Conservation (phyloP, 768 basidiomycete genomes). For the Pleurotus salmoneostramineus region DNA sequence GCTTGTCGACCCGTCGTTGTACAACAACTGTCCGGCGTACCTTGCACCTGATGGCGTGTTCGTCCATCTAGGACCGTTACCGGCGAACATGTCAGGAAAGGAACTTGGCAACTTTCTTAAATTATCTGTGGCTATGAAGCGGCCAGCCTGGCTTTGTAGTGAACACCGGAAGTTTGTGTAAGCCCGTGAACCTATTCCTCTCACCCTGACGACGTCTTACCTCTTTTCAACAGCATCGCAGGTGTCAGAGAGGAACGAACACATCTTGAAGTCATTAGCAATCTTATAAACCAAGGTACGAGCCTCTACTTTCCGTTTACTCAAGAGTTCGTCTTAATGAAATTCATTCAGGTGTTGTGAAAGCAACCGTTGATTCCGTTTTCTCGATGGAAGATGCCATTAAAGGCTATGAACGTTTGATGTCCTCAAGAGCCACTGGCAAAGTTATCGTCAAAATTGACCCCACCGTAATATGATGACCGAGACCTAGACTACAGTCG, state of each 20-base stretch:
- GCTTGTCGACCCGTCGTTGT: constrained; percentile 43
- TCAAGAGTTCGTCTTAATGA: too few relatives aligned
- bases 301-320: neutral
- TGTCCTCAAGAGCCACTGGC: constrained; percentile 44
- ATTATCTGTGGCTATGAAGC: constrained; percentile 11
- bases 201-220: neutral
- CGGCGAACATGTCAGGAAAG: constrained; percentile 16
- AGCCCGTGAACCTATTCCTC: constrained; percentile 10
- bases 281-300: constrained; percentile 7
- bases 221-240: constrained; percentile 3
- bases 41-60: constrained; percentile 51
- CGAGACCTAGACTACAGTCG: too few relatives aligned
- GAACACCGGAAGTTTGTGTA: constrained; percentile 31
- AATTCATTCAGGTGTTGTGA: constrained; percentile 34
- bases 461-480: neutral
- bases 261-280: constrained; percentile 7
- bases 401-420: constrained; percentile 46
- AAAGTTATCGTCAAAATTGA: constrained; percentile 42
- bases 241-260: constrained; percentile 4
- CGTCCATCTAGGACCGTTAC: constrained; percentile 37
- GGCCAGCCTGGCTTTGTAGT: constrained; percentile 43
- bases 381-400: constrained; percentile 32
- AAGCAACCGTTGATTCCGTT: constrained; percentile 43
- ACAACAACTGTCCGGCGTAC: constrained; percentile 45
- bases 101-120: constrained; percentile 19